These are phyloP conservation scores for Groenewaldozyma salmanticensis DNA, from an alignment of 805 yeast species.

Conservation along the genomic window DNA sequence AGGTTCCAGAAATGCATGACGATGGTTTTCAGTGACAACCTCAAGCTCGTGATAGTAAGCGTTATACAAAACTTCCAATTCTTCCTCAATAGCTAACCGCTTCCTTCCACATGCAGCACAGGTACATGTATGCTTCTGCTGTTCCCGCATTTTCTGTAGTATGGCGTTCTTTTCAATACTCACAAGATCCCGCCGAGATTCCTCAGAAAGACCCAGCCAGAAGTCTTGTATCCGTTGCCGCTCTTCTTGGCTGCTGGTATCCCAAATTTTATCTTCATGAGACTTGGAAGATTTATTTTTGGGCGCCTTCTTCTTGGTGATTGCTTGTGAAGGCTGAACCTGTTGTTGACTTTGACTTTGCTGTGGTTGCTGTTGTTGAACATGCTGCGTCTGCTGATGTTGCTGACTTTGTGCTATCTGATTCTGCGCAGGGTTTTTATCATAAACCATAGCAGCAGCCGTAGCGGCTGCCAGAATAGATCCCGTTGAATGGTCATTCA, in stretches of 20 bases:
- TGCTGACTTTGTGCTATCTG: conserved; percentile 1
- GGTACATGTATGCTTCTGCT: conserved; percentile 49
- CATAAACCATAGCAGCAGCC: conserved; percentile 12
- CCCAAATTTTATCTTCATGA: conserved; percentile 30
- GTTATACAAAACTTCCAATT: conserved; percentile 63
- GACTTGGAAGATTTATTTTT: conserved; percentile 6
- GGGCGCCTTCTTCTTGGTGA: conserved; percentile 4
- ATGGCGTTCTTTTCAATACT: conserved; percentile 62
- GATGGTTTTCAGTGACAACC: conserved; percentile 1
- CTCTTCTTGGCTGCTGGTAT: conserved; percentile 40
- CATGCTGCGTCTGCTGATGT: conserved; percentile 11
- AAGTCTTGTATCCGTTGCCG: conserved; percentile 41
- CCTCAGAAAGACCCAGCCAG: conserved; percentile 60
- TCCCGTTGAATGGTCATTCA: conserved; percentile 10
- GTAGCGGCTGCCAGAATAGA: conserved; percentile 22
- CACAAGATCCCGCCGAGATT: conserved; percentile 51
- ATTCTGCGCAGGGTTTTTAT: not conserved
- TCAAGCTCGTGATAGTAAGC: conserved; percentile 47
- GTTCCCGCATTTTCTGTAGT: conserved; percentile 50
- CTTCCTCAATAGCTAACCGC: conserved; percentile 61
- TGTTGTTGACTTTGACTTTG: too few relatives aligned
- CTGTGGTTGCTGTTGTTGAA: not conserved
- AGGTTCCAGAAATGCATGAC: not conserved
- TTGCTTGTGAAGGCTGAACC: too few relatives aligned
- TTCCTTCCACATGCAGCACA: conserved; percentile 75